These are phyloP conservation scores for Actinomortierella ambigua DNA, from an alignment of 371 early-diverging fungal species.

Conservation along the genomic window DNA sequence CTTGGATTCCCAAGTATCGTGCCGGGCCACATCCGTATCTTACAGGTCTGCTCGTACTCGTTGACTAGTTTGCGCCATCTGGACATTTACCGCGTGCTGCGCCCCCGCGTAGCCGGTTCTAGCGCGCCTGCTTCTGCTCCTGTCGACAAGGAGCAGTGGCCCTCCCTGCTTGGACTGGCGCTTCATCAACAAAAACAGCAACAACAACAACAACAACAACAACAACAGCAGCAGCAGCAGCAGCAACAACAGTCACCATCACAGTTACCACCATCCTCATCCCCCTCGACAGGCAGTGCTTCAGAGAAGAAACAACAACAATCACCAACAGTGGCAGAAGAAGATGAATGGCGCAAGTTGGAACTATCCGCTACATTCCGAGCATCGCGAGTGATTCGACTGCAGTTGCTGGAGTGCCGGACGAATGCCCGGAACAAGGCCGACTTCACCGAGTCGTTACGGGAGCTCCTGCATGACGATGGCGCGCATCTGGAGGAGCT, in stretches of 20 bases:
- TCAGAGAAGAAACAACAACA: no score
- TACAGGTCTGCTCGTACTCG: constrained; percentile 18
- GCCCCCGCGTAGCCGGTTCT: no score
- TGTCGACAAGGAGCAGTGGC: no score
- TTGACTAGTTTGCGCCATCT: constrained; percentile 14
- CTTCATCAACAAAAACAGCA: no score
- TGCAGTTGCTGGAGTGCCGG: constrained; percentile 29
- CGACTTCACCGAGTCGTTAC: constrained; percentile 22
- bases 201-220: neutral
- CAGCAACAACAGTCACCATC: no score
- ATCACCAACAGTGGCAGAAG: neutral
- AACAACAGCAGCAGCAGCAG: constrained; percentile 1
- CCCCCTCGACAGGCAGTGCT: no score
- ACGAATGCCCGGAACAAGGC: constrained; percentile 15
- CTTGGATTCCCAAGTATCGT: constrained; percentile 31
- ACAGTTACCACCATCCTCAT: no score
- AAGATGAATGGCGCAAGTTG: constrained; percentile 9
- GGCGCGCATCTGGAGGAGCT: constrained; percentile 28
- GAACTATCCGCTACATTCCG: constrained; percentile 29
- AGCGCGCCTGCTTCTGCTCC: no score
- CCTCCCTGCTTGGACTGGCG: no score
- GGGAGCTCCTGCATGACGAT: constrained; percentile 31
- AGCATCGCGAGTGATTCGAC: constrained; percentile 13
- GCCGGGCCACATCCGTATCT: constrained; percentile 39
- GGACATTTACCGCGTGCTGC: constrained; percentile 15